Percentiles rank a stretch among this genome's conserved stretches.
phyloP scores from a whole-genome alignment of 768 basidiomycete species.

The Piloderma croceum region DNA sequence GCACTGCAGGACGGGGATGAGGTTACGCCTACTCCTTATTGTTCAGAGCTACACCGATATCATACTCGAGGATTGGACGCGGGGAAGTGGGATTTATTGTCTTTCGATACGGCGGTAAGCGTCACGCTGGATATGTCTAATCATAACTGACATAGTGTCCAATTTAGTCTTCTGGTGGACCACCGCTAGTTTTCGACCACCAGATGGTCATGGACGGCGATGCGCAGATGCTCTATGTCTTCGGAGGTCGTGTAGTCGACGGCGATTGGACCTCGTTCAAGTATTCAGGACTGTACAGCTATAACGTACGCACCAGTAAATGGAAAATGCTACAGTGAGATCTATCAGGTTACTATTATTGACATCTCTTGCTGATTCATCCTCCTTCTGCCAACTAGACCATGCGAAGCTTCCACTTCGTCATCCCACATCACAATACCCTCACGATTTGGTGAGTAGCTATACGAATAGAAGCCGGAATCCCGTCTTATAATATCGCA shows the following conservation, averaged over 20 bases:
- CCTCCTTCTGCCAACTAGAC: neutral
- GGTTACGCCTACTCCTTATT: conserved; percentile 27
- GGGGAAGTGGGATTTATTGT: conserved; percentile 70
- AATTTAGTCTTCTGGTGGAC: conserved; percentile 55
- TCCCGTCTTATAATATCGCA: conserved; percentile 17
- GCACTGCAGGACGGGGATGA: conserved; percentile 9
- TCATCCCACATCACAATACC: conserved; percentile 41
- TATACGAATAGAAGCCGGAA: neutral
- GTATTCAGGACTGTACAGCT: conserved; percentile 71
- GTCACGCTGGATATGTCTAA: neutral
- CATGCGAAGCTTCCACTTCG: neutral
- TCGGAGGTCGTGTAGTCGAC: conserved; percentile 69
- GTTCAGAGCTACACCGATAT: conserved; percentile 75
- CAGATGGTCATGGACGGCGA: conserved; percentile 76
- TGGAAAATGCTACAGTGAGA: conserved; percentile 70
- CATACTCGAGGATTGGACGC: conserved; percentile 54
- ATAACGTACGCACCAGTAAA: conserved; percentile 55
- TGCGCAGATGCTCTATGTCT: conserved; percentile 66
- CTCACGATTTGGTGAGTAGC: conserved; percentile 51
- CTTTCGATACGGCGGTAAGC: conserved; percentile 61
- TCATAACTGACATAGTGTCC: conserved; percentile 1
- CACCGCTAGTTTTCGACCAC: conserved; percentile 72
- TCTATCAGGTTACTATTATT: neutral
- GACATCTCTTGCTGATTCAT: neutral
- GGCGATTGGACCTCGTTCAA: conserved; percentile 54